Base-by-base conservation (phyloP, 148 eudicot species). In the Heliosperma pusillum region DNA sequence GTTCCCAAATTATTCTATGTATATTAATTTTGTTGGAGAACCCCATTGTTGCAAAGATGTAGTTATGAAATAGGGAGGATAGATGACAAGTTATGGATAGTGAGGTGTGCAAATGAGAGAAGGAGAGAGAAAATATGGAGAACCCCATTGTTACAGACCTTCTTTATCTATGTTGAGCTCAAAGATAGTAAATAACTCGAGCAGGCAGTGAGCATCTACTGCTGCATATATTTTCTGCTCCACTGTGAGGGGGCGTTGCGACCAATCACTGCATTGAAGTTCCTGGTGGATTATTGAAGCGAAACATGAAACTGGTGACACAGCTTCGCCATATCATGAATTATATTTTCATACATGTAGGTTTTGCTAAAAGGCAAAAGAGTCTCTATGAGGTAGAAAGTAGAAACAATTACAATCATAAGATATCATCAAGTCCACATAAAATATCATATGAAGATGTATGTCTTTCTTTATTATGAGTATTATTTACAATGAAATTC, bases 191-290 rank as follows among this genome's bases (percentile, higher is more conserved):
- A 90, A 92, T 77, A 95, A 88, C 65, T 89, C 88, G 57, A 92
- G 85, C 73, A 95, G 90, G 82, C 92, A 95, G 66, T 87, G 89
- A 73, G 96, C 99, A 85, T 95, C 99, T 57, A 80, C 81, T 73
- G 99, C 99, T 69, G 99, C 97, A 87, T 95, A 95, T 42, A 74
- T 78, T 77, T 83, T 88, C 85, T 95, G 99, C 83, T 90, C 91
- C 80, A 87, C 91, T 59, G 96, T 80, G 80, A 95, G 92, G 59
- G 99, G 99, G 70, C 97, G 99, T 52, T 68, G 78, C 33, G 99
- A 95, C 99, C 99, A 95, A 77, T 95, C 99, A 89, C 99, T 95
- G 81, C 99, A 95, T 77, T 95, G 99, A 79, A 92, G 90, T 78
- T 95, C 99, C 99, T 94, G 77, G 78, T 80, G 50, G 69, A 75